Conservation (phyloP, 495 filamentous ascomycete genomes). For the Entonaema liquescens region DNA sequence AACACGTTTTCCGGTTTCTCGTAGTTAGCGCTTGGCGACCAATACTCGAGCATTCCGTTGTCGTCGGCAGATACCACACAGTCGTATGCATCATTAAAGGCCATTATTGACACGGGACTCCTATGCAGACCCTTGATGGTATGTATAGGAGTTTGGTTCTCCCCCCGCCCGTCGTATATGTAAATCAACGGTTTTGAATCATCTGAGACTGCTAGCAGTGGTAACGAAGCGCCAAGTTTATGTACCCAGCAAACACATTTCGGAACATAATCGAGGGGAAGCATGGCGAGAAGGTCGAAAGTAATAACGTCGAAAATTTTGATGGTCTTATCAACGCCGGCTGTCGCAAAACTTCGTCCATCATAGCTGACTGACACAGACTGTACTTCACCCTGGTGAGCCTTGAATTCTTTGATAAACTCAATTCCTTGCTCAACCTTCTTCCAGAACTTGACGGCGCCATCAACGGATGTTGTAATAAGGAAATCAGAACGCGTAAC, state of each 20-base stretch:
- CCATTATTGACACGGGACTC: slow-evolving; percentile 79
- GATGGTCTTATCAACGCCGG: slow-evolving; percentile 83
- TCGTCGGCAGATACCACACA: slow-evolving; percentile 91
- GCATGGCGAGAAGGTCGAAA: slow-evolving; percentile 87
- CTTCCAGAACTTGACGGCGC: slow-evolving; percentile 99
- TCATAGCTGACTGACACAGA: slow-evolving; percentile 85
- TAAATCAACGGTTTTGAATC: slow-evolving; percentile 73
- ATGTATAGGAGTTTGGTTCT: slow-evolving; percentile 76
- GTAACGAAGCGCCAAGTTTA: slow-evolving; percentile 82
- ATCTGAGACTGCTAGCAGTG: slow-evolving; percentile 89
- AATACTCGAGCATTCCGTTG: slow-evolving; percentile 96
- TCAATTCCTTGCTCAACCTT: slow-evolving; percentile 90
- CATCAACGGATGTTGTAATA: slow-evolving; percentile 91
- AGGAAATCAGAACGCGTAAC: slow-evolving; percentile 95
- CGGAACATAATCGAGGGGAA: slow-evolving; percentile 76
- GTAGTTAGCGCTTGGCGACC: slow-evolving; percentile 79
- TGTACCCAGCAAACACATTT: slow-evolving; percentile 94
- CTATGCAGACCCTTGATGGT: slow-evolving; percentile 78
- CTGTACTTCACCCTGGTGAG: slow-evolving; percentile 84
- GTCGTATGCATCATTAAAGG: slow-evolving; percentile 87
- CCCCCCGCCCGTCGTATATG: slow-evolving; percentile 90
- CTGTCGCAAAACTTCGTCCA: slow-evolving; percentile 92
- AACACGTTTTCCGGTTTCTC: slow-evolving; percentile 95
- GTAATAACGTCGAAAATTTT: slow-evolving; percentile 97
- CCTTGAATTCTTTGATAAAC: slow-evolving; percentile 97